Evolutionary conservation across 2,329 filamentous ascomycete genomes (phyloP).

Genomic region (Byssothecium circinans): DNA sequence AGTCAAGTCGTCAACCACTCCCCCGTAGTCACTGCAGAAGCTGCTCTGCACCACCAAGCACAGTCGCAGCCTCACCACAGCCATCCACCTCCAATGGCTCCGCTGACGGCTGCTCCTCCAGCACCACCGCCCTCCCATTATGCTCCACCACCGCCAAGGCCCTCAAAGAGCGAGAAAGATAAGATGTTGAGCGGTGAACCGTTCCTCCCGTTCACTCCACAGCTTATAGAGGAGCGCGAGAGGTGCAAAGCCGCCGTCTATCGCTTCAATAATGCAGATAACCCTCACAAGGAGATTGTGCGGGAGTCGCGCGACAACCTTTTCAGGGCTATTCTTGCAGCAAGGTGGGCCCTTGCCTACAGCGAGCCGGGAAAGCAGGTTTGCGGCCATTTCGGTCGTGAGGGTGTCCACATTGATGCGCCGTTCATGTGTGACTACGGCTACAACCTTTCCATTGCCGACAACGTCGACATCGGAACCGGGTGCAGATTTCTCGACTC

Average conservation of each 20-base stretch:
- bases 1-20: slow-evolving; percentile 26
- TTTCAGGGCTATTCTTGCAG: slow-evolving; percentile 72
- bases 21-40: slow-evolving; percentile 45
- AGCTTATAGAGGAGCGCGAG: slow-evolving; percentile 81
- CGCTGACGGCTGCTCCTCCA: slow-evolving; percentile 19
- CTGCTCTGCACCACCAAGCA: slow-evolving; percentile 38
- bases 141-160: slow-evolving; percentile 21
- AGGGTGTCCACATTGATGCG: slow-evolving; percentile 76
- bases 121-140: slow-evolving; percentile 28
- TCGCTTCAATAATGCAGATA: slow-evolving; percentile 82
- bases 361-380: slow-evolving; percentile 43
- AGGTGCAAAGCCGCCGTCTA: slow-evolving; percentile 79
- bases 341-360: slow-evolving; percentile 47
- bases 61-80: slow-evolving; percentile 29
- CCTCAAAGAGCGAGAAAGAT: slow-evolving; percentile 71
- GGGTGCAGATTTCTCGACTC: slow-evolving; percentile 87
- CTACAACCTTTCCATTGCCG: slow-evolving; percentile 88
- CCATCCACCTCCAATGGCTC: slow-evolving; percentile 22
- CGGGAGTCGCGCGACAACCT: slow-evolving; percentile 67
- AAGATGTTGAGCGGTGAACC: slow-evolving; percentile 81
- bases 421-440: slow-evolving; percentile 95
- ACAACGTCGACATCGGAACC: slow-evolving; percentile 79
- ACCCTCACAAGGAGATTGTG: slow-evolving; percentile 68
- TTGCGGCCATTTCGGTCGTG: slow-evolving; percentile 64
- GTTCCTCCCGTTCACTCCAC: slow-evolving; percentile 78